Conservation (phyloP, 306 rosid species). For the Quercus gilva region DNA sequence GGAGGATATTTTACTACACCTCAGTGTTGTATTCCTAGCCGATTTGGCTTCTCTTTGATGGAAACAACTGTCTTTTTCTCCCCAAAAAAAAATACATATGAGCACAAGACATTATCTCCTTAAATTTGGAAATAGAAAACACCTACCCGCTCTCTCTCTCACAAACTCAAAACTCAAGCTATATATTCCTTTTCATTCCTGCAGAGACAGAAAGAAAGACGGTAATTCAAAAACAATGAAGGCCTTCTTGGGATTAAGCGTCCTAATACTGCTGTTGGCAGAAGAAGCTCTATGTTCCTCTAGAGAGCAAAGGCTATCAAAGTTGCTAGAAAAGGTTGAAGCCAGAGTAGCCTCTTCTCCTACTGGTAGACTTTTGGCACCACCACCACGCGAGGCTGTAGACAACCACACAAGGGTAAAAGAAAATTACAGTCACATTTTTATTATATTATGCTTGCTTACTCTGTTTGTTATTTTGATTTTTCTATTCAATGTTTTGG, state of each 20-base stretch:
- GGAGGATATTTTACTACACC: too few relatives aligned
- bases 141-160: too few relatives aligned
- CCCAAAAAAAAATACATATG: too few relatives aligned
- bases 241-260: conserved; percentile 7
- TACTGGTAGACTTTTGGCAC: neutral
- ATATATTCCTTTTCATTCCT: neutral
- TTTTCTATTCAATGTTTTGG: neutral
- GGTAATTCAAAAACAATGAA: neutral
- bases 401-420: conserved; percentile 30
- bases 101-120: too few relatives aligned
- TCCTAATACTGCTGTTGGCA: conserved; percentile 13
- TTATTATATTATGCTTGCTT: too few relatives aligned
- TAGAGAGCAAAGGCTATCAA: conserved; percentile 19
- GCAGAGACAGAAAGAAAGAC: too few relatives aligned
- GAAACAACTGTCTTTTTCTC: too few relatives aligned
- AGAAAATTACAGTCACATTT: neutral
- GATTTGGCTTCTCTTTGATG: too few relatives aligned
- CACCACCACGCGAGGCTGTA: conserved; percentile 20
- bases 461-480: neutral
- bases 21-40: too few relatives aligned
- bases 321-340: conserved; percentile 20
- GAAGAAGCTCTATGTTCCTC: conserved; percentile 17
- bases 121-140: too few relatives aligned
- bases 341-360: neutral
- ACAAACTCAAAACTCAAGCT: too few relatives aligned